phyloP scores from a whole-genome alignment of 768 basidiomycete genomes.

The Suillus variegatus region DNA sequence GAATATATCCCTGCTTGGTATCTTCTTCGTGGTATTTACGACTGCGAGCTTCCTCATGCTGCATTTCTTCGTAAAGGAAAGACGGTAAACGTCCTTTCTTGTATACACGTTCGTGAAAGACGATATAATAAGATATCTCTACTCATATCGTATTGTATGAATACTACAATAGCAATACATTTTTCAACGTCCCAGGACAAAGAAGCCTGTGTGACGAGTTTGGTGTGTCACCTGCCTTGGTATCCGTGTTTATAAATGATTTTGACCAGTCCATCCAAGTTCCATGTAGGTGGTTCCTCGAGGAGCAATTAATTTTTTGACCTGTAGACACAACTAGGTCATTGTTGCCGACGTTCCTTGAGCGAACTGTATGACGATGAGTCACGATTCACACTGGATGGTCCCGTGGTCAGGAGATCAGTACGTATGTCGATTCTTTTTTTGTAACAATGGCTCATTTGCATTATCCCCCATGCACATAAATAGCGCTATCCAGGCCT shows the following conservation, averaged over 20 bases:
- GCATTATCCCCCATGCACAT: neutral
- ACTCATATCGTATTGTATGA: neutral
- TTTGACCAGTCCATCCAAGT: neutral
- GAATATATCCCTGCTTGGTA: constrained; percentile 81
- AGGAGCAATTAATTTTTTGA: neutral
- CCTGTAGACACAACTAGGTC: neutral
- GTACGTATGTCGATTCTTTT: neutral
- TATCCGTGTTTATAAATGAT: neutral
- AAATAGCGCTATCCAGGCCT: neutral
- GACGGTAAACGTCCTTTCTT: constrained; percentile 23
- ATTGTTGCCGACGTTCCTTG: neutral
- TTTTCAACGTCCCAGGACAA: neutral
- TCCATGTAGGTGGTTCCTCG: neutral
- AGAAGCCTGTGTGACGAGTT: neutral
- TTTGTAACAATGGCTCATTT: neutral
- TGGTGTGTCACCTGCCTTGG: neutral
- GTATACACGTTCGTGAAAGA: neutral
- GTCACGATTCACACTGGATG: neutral
- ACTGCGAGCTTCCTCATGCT: constrained; percentile 74
- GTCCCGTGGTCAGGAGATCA: neutral
- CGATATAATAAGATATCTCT: constrained; percentile 1
- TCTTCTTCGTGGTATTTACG: constrained; percentile 85
- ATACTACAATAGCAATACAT: neutral
- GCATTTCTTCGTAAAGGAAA: constrained; percentile 89
- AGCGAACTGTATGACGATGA: neutral